Evolutionary conservation across 257 asterid genomes (phyloP).

Genomic region (Penstemon newberryi): DNA sequence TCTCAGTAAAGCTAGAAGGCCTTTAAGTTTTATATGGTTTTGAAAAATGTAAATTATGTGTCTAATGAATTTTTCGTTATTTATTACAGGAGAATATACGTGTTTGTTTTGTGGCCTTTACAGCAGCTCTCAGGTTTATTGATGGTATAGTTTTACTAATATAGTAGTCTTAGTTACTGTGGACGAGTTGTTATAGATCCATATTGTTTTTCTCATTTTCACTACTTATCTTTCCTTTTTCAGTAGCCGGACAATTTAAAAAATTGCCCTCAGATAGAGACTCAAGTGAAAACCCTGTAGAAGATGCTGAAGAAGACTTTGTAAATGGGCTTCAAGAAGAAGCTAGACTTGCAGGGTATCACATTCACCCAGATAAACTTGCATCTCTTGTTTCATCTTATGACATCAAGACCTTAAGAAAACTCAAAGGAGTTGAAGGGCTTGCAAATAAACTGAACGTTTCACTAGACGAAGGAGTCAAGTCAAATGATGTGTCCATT

Average conservation of each 20-base stretch:
- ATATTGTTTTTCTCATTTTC: slow-evolving; percentile 14
- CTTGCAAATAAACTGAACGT: slow-evolving; percentile 68
- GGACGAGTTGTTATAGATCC: slow-evolving; percentile 2
- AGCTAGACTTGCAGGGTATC: slow-evolving; percentile 69
- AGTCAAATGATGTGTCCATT: slow-evolving; percentile 53
- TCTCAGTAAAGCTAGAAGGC: background rate
- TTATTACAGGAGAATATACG: slow-evolving; percentile 73
- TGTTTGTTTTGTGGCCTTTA: slow-evolving; percentile 61
- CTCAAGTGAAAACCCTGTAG: slow-evolving; percentile 32
- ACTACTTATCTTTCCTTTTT: slow-evolving; percentile 21
- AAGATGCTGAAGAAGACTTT: slow-evolving; percentile 42
- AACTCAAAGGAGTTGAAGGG: slow-evolving; percentile 74
- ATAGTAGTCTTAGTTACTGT: slow-evolving; percentile 19
- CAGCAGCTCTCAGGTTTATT: slow-evolving; percentile 85
- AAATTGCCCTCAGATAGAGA: slow-evolving; percentile 24
- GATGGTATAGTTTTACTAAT: slow-evolving; percentile 54
- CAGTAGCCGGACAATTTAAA: slow-evolving; percentile 46
- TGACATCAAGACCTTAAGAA: slow-evolving; percentile 71
- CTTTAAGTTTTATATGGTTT: background rate
- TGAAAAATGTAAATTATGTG: slow-evolving; percentile 1
- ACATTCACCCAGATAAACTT: slow-evolving; percentile 82
- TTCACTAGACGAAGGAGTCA: slow-evolving; percentile 67
- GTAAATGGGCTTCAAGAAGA: slow-evolving; percentile 68
- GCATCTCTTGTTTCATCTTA: slow-evolving; percentile 76
- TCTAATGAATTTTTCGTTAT: slow-evolving; percentile 24